phyloP scores from a whole-genome alignment of 176 grass and related monocot genomes.

The Metroxylon sagu region DNA sequence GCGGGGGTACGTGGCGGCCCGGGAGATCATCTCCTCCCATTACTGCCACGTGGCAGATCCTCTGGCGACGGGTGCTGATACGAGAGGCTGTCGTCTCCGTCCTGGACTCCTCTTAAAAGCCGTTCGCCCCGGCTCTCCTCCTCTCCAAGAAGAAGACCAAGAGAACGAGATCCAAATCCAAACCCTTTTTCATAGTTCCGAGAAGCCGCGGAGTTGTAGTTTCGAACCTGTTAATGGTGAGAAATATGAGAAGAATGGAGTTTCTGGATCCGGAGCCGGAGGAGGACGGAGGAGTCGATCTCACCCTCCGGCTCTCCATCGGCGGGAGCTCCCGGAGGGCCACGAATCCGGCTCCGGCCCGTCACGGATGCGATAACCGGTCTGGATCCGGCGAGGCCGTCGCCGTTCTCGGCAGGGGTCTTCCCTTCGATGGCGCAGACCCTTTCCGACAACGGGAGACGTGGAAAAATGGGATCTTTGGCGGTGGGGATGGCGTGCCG shows the following conservation, averaged over 20 bases:
- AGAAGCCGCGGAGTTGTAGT: neutral
- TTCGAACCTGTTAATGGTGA: slow-evolving; percentile 4
- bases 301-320: slow-evolving; percentile 23
- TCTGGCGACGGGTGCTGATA: neutral
- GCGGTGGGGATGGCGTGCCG: neutral
- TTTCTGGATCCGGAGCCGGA: slow-evolving; percentile 2
- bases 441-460: neutral
- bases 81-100: neutral
- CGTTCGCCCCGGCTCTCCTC: neutral
- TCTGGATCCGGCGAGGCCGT: neutral
- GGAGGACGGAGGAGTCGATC: neutral
- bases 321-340: slow-evolving; percentile 1
- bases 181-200: neutral
- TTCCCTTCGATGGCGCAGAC: neutral
- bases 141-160: neutral
- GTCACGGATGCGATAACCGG: neutral
- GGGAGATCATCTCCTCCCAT: no score
- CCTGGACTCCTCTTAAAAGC: no score
- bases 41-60: slow-evolving; percentile 4
- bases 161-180: neutral
- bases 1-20: neutral
- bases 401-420: neutral
- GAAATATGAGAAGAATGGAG: neutral
- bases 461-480: neutral
- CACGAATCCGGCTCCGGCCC: neutral